Evolutionary conservation across 345 rosid species (phyloP).

Genomic region (Corchorus olitorius): DNA sequence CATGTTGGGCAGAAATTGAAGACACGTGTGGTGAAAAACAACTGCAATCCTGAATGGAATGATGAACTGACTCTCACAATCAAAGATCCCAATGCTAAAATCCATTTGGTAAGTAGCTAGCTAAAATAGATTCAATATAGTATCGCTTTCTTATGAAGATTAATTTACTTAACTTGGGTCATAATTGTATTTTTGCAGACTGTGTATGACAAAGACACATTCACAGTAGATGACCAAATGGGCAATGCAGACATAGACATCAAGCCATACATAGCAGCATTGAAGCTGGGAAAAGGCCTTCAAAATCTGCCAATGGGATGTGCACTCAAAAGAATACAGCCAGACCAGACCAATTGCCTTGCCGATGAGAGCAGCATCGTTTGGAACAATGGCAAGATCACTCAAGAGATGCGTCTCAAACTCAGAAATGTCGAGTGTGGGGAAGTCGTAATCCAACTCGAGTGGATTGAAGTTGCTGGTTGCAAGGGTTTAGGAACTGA

Average conservation of each 20-base stretch:
- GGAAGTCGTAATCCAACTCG: slow-evolving; percentile 64
- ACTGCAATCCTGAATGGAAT: slow-evolving; percentile 87
- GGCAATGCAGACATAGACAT: slow-evolving; percentile 78
- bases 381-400: slow-evolving; percentile 48
- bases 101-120: slow-evolving; percentile 64
- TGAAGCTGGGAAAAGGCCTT: slow-evolving; percentile 47
- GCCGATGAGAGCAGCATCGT: slow-evolving; percentile 55
- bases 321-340: slow-evolving; percentile 49
- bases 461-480: slow-evolving; percentile 59
- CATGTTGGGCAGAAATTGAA: slow-evolving; percentile 57
- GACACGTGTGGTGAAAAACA: slow-evolving; percentile 58
- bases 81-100: slow-evolving; percentile 38
- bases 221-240: slow-evolving; percentile 73
- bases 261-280: slow-evolving; percentile 52
- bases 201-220: slow-evolving; percentile 78
- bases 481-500: slow-evolving; percentile 30
- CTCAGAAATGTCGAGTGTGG: slow-evolving; percentile 62
- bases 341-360: slow-evolving; percentile 48
- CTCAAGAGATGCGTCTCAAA: slow-evolving; percentile 58
- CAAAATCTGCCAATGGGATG: slow-evolving; percentile 57
- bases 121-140: no score
- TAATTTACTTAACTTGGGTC: no score
- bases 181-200: slow-evolving; percentile 33
- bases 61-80: slow-evolving; percentile 75
- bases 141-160: no score